Conservation (phyloP, 2,329 filamentous ascomycete species). For the Nakataea oryzae region DNA sequence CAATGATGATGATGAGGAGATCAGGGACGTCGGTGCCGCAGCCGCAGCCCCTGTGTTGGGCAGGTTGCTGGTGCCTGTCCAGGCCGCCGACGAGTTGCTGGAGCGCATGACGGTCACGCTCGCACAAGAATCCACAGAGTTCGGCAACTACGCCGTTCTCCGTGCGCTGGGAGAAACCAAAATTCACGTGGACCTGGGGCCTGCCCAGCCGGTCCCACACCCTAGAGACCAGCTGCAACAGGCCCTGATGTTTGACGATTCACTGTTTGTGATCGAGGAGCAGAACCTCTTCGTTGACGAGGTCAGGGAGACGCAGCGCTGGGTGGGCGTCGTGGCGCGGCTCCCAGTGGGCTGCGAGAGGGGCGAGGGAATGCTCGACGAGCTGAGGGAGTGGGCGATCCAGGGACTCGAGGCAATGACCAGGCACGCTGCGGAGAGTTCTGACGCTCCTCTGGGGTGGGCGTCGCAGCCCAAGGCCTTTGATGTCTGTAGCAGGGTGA, state of each 20-base stretch:
- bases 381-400: conserved; percentile 34
- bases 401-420: conserved; percentile 36
- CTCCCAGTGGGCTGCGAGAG: conserved; percentile 6
- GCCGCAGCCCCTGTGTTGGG: conserved; percentile 37
- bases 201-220: conserved; percentile 5
- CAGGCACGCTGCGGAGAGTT: conserved; percentile 9
- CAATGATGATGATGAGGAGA: conserved; percentile 86
- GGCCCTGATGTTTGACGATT: conserved; percentile 46
- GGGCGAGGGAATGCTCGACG: conserved; percentile 6
- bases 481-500: conserved; percentile 40
- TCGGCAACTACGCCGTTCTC: conserved; percentile 27
- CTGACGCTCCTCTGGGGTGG: conserved; percentile 64
- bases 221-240: conserved; percentile 28
- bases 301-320: conserved; percentile 61
- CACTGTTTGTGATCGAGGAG: conserved; percentile 80
- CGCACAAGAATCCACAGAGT: conserved; percentile 17
- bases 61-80: conserved; percentile 29
- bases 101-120: conserved; percentile 28
- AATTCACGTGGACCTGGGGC: not conserved
- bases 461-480: conserved; percentile 59
- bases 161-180: conserved; percentile 26
- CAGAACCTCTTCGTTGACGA: conserved; percentile 92
- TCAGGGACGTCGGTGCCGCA: conserved; percentile 54
- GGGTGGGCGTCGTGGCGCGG: conserved; percentile 41
- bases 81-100: conserved; percentile 35